These are phyloP conservation scores for Orbilia blumenaviensis DNA, from an alignment of 2,329 filamentous ascomycete genomes.

Conservation along the genomic window DNA sequence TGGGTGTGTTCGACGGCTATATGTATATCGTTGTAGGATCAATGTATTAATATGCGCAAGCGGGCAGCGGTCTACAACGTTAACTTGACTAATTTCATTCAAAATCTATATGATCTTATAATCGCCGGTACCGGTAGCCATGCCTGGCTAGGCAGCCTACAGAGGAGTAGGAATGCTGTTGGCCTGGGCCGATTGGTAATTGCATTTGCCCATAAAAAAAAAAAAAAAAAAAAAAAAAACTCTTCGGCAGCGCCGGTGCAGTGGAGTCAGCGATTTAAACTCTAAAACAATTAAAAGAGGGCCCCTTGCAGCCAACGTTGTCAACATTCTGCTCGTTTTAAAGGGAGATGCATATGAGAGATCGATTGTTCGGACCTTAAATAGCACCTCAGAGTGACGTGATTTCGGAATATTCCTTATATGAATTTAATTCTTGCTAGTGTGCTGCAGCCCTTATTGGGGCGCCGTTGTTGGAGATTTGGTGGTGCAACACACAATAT, in stretches of 20 bases:
- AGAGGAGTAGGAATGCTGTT: neutral
- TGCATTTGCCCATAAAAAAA: neutral
- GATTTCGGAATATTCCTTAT: neutral
- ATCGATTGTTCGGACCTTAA: neutral
- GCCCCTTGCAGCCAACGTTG: neutral
- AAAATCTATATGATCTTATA: neutral
- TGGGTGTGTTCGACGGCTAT: too few species aligned
- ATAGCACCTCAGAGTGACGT: neutral
- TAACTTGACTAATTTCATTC: too few species aligned
- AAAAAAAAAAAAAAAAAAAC: neutral
- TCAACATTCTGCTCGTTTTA: neutral
- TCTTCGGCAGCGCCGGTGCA: conserved; percentile 4
- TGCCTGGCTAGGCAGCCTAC: neutral
- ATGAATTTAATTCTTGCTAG: too few species aligned
- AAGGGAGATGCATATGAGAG: neutral
- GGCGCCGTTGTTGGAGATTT: neutral
- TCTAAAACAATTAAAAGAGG: neutral
- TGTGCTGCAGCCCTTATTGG: too few species aligned
- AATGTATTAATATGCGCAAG: too few species aligned
- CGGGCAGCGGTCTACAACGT: too few species aligned
- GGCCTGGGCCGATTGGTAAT: neutral
- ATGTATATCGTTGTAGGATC: too few species aligned
- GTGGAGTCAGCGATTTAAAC: neutral
- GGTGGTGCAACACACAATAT: neutral
- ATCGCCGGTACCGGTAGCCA: neutral